Evolutionary conservation across 306 rosid species (phyloP).

Genomic region (Cicer pinnatifidum): DNA sequence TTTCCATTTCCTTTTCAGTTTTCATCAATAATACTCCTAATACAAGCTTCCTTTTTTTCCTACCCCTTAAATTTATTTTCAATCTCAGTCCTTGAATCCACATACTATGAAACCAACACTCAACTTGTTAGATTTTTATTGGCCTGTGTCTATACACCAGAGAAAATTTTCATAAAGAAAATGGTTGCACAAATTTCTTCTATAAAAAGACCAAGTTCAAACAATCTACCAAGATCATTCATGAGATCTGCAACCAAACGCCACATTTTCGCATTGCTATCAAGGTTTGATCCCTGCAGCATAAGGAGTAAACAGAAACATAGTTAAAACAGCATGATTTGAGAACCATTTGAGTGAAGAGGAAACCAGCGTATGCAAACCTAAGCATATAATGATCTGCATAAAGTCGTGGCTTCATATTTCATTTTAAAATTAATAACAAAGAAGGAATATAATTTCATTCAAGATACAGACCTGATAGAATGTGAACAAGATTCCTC

Average conservation of each 20-base stretch:
- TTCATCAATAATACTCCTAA: slow-evolving; percentile 2
- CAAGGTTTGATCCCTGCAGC: slow-evolving; percentile 92
- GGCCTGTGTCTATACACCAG: slow-evolving; percentile 1
- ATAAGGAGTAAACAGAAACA: slow-evolving; percentile 29
- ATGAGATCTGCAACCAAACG: slow-evolving; percentile 96
- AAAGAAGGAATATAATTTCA: slow-evolving; percentile 1
- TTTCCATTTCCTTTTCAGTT: background rate
- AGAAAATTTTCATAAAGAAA: slow-evolving; percentile 16
- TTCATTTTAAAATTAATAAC: slow-evolving; percentile 30
- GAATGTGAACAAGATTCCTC: slow-evolving; percentile 94
- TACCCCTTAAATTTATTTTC: background rate
- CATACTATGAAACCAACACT: slow-evolving; percentile 25
- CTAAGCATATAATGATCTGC: background rate
- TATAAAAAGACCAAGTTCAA: slow-evolving; percentile 19
- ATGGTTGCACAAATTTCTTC: slow-evolving; percentile 20
- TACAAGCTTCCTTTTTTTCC: background rate
- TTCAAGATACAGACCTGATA: slow-evolving; percentile 69
- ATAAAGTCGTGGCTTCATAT: slow-evolving; percentile 18
- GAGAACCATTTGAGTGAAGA: slow-evolving; percentile 27
- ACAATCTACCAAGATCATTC: slow-evolving; percentile 87
- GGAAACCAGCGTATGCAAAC: slow-evolving; percentile 31
- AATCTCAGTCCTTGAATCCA: slow-evolving; percentile 12
- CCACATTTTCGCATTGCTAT: slow-evolving; percentile 97
- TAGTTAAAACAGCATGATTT: slow-evolving; percentile 18
- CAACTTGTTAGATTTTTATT: background rate